Evolutionary conservation across 2,329 filamentous ascomycete genomes (phyloP).

Genomic region (Trichoderma sp.): DNA sequence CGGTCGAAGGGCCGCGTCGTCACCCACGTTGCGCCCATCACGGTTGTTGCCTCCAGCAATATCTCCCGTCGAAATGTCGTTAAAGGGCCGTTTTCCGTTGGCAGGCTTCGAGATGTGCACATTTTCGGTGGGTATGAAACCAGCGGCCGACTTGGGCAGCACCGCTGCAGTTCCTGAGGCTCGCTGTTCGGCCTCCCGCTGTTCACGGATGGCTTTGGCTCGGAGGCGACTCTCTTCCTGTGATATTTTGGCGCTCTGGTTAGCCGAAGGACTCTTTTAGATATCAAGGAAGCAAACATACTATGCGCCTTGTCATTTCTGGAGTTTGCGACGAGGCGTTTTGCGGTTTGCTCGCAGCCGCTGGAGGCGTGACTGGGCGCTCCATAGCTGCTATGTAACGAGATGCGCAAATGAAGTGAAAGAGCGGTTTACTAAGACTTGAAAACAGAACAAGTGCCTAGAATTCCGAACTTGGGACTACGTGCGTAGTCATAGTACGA

Average conservation of each 20-base stretch:
- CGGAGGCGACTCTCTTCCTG: constrained; percentile 84
- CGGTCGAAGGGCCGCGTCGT: constrained; percentile 60
- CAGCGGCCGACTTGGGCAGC: constrained; percentile 54
- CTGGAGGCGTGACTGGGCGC: constrained; percentile 45
- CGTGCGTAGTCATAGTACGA: not conserved
- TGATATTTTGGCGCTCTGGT: not conserved
- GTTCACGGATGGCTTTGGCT: constrained; percentile 80
- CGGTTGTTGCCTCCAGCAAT: constrained; percentile 58
- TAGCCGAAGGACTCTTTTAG: not conserved
- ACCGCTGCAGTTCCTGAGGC: constrained; percentile 41
- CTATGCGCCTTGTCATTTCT: constrained; percentile 53
- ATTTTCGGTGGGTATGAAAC: constrained; percentile 67
- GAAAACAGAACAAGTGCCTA: not conserved
- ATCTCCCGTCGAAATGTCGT: constrained; percentile 52
- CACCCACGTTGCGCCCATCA: constrained; percentile 57
- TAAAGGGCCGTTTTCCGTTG: constrained; percentile 65
- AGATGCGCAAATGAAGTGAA: not conserved
- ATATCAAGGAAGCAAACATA: constrained; percentile 32
- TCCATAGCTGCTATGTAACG: constrained; percentile 39
- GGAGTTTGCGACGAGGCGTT: constrained; percentile 50
- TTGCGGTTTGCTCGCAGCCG: constrained; percentile 30
- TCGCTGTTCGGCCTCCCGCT: constrained; percentile 62
- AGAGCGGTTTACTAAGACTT: too few species aligned
- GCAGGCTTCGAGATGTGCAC: constrained; percentile 50
- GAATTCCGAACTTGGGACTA: not conserved